A percentile compares a stretch with the other conserved stretches of the same genome.
phyloP scores from a whole-genome alignment of 2,329 filamentous ascomycete genomes.

The Thelonectria rubi region DNA sequence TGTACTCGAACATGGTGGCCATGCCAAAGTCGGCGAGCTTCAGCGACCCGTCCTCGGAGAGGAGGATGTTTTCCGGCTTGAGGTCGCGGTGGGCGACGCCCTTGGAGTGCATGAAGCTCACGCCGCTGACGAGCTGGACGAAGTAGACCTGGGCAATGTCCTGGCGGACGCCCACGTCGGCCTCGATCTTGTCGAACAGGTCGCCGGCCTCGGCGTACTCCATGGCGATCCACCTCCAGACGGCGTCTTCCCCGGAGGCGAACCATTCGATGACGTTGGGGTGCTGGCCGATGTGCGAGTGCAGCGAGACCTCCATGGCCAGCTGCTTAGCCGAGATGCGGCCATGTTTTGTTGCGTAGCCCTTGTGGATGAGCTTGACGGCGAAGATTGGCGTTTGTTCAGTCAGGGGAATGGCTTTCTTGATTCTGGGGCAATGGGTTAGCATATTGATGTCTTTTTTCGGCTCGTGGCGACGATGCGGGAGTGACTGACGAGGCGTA shows the following conservation, averaged over 20 bases:
- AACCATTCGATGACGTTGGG: slow-evolving; percentile 95
- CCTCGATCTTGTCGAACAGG: slow-evolving; percentile 99
- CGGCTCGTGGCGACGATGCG: slow-evolving; percentile 13
- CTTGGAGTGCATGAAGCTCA: slow-evolving; percentile 95
- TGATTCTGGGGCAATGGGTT: slow-evolving; percentile 70
- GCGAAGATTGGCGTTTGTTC: slow-evolving; percentile 82
- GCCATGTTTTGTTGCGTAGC: slow-evolving; percentile 89
- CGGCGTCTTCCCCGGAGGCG: slow-evolving; percentile 81
- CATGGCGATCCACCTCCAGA: slow-evolving; percentile 99
- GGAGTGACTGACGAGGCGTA: slow-evolving; percentile 83
- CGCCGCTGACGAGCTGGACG: slow-evolving; percentile 85
- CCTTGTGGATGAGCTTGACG: slow-evolving; percentile 98
- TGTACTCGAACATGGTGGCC: slow-evolving; percentile 91
- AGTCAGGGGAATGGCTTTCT: slow-evolving; percentile 85
- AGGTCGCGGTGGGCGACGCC: slow-evolving; percentile 92
- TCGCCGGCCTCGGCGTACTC: slow-evolving; percentile 95
- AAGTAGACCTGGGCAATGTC: slow-evolving; percentile 98
- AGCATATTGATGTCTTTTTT: background rate
- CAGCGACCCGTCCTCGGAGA: slow-evolving; percentile 83
- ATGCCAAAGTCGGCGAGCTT: slow-evolving; percentile 98
- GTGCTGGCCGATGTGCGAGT: slow-evolving; percentile 88
- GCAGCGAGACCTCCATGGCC: slow-evolving; percentile 88
- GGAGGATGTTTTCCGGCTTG: slow-evolving; percentile 94
- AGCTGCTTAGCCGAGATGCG: slow-evolving; percentile 90
- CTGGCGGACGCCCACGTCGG: slow-evolving; percentile 91